Evolutionary conservation across 2,329 filamentous ascomycete species (phyloP).

Genomic region (Trichoderma sp.): DNA sequence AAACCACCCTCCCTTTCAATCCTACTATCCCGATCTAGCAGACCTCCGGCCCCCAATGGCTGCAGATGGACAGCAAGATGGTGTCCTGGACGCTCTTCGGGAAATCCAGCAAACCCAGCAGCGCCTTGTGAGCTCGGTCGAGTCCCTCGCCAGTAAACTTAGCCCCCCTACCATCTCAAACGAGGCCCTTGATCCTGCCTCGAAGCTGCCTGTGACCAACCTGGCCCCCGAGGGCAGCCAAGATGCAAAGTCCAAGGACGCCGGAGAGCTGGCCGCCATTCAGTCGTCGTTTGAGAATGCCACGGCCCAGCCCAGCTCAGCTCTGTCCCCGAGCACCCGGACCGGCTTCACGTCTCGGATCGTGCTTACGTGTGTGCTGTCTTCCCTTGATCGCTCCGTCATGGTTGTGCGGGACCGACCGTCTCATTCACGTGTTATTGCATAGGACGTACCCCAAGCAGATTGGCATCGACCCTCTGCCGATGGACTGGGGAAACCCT

Average conservation of each 20-base stretch:
- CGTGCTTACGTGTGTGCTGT: slow-evolving; percentile 52
- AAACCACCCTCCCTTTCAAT: slow-evolving; percentile 1
- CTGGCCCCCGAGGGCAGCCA: slow-evolving; percentile 13
- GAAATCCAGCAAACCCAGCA: slow-evolving; percentile 49
- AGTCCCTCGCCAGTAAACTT: slow-evolving; percentile 43
- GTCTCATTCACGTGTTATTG: slow-evolving; percentile 1
- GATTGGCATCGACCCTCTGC: slow-evolving; percentile 88
- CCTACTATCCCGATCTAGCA: slow-evolving; percentile 11
- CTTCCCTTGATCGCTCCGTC: slow-evolving; percentile 6
- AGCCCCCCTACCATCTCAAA: slow-evolving; percentile 29
- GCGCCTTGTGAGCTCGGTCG: slow-evolving; percentile 46
- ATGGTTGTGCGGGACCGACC: not conserved
- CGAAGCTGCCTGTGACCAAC: slow-evolving; percentile 9
- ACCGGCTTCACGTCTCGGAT: slow-evolving; percentile 57
- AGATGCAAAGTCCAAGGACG: not conserved
- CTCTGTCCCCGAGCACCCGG: slow-evolving; percentile 43
- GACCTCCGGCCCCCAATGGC: slow-evolving; percentile 34
- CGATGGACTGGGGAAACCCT: slow-evolving; percentile 81
- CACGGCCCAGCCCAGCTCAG: slow-evolving; percentile 6
- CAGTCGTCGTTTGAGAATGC: slow-evolving; percentile 13
- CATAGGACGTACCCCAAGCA: slow-evolving; percentile 84
- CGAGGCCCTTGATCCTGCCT: slow-evolving; percentile 21
- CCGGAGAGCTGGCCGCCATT: not conserved
- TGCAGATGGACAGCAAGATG: slow-evolving; percentile 31
- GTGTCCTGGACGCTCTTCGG: slow-evolving; percentile 40